Percentiles rank a stretch among this genome's conserved stretches.
Conservation (phyloP, 257 asterid genomes). For the Misopates orontium region DNA sequence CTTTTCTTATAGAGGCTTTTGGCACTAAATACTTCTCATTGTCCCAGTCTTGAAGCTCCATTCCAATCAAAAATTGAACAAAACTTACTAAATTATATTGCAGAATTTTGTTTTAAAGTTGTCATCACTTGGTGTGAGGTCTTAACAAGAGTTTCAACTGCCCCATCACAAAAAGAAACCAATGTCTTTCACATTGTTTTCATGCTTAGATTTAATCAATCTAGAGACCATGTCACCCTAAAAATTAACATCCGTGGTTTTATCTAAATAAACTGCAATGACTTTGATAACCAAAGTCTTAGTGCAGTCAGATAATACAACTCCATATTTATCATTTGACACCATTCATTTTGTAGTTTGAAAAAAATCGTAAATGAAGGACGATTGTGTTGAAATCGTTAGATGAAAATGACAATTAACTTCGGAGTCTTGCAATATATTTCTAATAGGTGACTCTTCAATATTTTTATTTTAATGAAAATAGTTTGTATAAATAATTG, state of each 20-base stretch:
- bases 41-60: conserved; percentile 4
- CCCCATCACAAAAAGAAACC: conserved; percentile 52
- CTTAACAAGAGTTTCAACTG: conserved; percentile 55
- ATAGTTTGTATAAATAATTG: too few relatives aligned
- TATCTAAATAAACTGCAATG: conserved; percentile 64
- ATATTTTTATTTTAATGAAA: too few relatives aligned
- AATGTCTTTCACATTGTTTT: conserved; percentile 51
- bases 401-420: too few relatives aligned
- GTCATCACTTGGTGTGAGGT: conserved; percentile 51
- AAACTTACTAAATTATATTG: not conserved
- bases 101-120: not conserved
- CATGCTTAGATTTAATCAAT: conserved; percentile 69
- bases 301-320: conserved; percentile 52
- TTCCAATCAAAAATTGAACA: conserved; percentile 1
- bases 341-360: too few relatives aligned
- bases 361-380: too few relatives aligned
- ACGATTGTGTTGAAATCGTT: too few relatives aligned
- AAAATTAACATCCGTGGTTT: conserved; percentile 58
- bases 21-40: conserved; percentile 27
- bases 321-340: conserved; percentile 53
- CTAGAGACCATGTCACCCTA: too few relatives aligned
- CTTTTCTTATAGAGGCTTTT: conserved; percentile 16
- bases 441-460: too few relatives aligned
- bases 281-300: conserved; percentile 62
- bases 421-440: too few relatives aligned